These are phyloP conservation scores for Aspergillus sp. DNA, from an alignment of 2,329 filamentous ascomycete species.

Conservation along the genomic window DNA sequence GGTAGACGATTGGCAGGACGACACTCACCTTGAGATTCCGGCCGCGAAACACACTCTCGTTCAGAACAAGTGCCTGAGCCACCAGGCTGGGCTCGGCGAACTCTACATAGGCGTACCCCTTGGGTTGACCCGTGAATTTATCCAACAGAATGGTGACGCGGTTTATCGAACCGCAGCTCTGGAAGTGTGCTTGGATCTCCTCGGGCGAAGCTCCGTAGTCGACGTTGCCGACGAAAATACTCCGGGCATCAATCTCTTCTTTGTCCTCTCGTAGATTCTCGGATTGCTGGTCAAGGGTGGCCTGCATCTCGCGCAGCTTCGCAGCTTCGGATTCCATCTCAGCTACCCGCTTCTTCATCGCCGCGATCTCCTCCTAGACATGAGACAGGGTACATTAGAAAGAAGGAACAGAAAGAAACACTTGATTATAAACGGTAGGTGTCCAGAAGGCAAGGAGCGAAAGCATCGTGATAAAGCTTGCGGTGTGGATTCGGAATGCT, in stretches of 20 bases:
- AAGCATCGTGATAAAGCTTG: neutral
- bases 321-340: conserved; percentile 90
- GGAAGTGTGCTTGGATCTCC: conserved; percentile 97
- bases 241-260: conserved; percentile 91
- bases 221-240: conserved; percentile 97
- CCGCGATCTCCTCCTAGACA: conserved; percentile 71
- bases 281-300: conserved; percentile 78
- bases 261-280: conserved; percentile 86
- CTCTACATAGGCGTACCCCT: conserved; percentile 98
- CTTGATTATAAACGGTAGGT: neutral
- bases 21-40: conserved; percentile 83
- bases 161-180: conserved; percentile 96
- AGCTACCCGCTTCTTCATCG: conserved; percentile 82
- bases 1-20: neutral
- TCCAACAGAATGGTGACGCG: conserved; percentile 95
- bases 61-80: conserved; percentile 87
- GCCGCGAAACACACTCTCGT: conserved; percentile 93
- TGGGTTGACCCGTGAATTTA: conserved; percentile 99
- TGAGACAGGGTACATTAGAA: conserved; percentile 7
- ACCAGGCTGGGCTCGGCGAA: conserved; percentile 93
- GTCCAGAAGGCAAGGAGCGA: neutral
- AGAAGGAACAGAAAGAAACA: neutral
- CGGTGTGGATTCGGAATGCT: neutral
- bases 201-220: conserved; percentile 97
- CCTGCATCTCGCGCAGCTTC: conserved; percentile 84